Evolutionary conservation across 352 stramenopile genomes (phyloP).

Genomic region (Phytopythium oedochilum): DNA sequence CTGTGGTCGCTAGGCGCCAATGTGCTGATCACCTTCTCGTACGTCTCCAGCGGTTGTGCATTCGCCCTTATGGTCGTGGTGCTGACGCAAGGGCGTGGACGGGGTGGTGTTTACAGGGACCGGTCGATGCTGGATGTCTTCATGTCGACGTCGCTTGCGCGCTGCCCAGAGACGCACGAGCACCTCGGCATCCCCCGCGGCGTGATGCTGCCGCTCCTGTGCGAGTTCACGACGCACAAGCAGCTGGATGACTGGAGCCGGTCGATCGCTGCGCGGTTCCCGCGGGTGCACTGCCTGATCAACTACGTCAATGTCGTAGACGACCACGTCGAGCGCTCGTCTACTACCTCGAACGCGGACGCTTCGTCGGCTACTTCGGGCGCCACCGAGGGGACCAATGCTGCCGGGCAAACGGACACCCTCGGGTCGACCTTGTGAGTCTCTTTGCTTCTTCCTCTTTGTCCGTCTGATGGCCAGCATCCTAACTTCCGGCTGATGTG

Average conservation of each 20-base stretch:
- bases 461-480: background rate
- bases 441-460: background rate
- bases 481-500: background rate
- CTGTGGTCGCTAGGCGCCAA: slow-evolving; percentile 65
- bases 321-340: slow-evolving; percentile 2
- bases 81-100: background rate
- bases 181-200: slow-evolving; percentile 34
- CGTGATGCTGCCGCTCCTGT: slow-evolving; percentile 51
- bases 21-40: slow-evolving; percentile 64
- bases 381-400: slow-evolving; percentile 11
- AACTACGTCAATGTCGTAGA: slow-evolving; percentile 42
- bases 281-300: slow-evolving; percentile 61
- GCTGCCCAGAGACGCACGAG: slow-evolving; percentile 33
- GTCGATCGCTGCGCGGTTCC: slow-evolving; percentile 50
- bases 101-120: slow-evolving; percentile 14
- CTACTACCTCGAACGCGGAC: background rate
- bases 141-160: slow-evolving; percentile 44
- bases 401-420: slow-evolving; percentile 9
- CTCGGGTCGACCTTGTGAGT: slow-evolving; percentile 3
- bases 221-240: slow-evolving; percentile 33
- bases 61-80: background rate
- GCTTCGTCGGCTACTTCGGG: background rate
- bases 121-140: slow-evolving; percentile 44
- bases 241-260: slow-evolving; percentile 58
- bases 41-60: slow-evolving; percentile 4